phyloP scores from a whole-genome alignment of 192 early-diverging fungal species.

The Globomyces pollinis-pini region DNA sequence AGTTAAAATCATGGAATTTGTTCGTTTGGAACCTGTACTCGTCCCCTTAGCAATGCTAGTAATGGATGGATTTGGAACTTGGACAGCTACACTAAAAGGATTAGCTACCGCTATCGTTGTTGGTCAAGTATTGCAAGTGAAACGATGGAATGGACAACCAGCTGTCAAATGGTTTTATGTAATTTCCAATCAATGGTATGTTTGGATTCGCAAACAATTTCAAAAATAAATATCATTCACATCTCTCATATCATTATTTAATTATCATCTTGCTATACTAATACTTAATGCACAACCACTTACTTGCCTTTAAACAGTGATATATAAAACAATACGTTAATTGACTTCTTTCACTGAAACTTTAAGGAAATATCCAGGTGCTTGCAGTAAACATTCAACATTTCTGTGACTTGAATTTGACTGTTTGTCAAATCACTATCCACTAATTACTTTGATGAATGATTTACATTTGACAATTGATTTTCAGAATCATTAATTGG shows the following conservation, averaged over 20 bases:
- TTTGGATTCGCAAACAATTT: slow-evolving; percentile 2
- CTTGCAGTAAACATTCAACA: too few species aligned
- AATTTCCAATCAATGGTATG: neutral
- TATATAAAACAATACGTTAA: too few species aligned
- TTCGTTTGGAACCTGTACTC: slow-evolving; percentile 26
- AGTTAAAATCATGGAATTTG: slow-evolving; percentile 21
- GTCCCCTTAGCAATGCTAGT: slow-evolving; percentile 27
- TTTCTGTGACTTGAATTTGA: slow-evolving; percentile 83
- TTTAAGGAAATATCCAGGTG: too few species aligned
- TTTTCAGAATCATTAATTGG: slow-evolving; percentile 48
- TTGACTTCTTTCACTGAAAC: too few species aligned
- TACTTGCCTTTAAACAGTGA: too few species aligned
- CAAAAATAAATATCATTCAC: too few species aligned
- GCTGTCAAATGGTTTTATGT: slow-evolving; percentile 1
- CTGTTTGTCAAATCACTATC: slow-evolving; percentile 13
- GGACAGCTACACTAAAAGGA: slow-evolving; percentile 27
- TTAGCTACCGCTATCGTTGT: slow-evolving; percentile 24
- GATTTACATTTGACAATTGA: too few species aligned
- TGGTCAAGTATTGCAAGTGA: slow-evolving; percentile 20
- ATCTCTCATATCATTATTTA: too few species aligned
- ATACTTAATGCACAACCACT: too few species aligned
- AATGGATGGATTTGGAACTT: slow-evolving; percentile 19
- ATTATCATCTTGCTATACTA: too few species aligned
- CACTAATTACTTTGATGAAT: too few species aligned
- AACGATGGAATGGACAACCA: slow-evolving; percentile 15